These are phyloP conservation scores for Trichomonas vaginalis DNA, from an alignment of 208 protist genomes.

Conservation along the genomic window DNA sequence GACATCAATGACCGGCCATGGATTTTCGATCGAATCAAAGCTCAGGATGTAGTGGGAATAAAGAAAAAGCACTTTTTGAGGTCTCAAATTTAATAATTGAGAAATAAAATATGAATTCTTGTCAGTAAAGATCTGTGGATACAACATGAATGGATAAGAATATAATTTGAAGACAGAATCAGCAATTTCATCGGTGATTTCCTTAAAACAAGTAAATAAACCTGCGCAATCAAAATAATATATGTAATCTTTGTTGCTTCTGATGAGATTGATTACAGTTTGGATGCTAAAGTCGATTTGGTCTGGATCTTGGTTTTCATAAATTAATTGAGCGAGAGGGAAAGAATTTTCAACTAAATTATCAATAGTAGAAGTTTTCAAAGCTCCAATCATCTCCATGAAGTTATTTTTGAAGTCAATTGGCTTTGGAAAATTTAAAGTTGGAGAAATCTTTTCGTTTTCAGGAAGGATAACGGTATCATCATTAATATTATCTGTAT, in stretches of 20 bases:
- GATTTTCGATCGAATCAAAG: not conserved
- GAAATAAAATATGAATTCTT: not conserved
- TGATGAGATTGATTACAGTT: not conserved
- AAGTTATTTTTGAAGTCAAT: not conserved
- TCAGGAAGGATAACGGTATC: too few relatives aligned
- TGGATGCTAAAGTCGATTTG: not conserved
- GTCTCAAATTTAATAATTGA: not conserved
- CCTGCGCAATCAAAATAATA: not conserved
- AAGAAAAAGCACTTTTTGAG: not conserved
- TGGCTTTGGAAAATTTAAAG: too few relatives aligned
- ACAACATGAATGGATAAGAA: not conserved
- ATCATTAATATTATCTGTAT: too few relatives aligned
- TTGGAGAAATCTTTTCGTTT: too few relatives aligned
- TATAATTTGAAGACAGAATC: not conserved
- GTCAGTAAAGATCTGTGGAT: not conserved
- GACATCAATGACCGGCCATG: not conserved
- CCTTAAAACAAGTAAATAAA: not conserved
- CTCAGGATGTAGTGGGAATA: not conserved
- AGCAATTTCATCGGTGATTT: not conserved
- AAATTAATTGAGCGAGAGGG: not conserved
- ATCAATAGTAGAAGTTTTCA: not conserved
- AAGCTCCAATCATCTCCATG: not conserved
- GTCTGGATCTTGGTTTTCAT: not conserved
- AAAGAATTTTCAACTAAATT: not conserved
- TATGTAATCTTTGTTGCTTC: not conserved